Percentiles rank a stretch among this genome's conserved stretches.
Evolutionary conservation across 768 basidiomycete genomes (phyloP).

Genomic region (Lactifluus pinguis): DNA sequence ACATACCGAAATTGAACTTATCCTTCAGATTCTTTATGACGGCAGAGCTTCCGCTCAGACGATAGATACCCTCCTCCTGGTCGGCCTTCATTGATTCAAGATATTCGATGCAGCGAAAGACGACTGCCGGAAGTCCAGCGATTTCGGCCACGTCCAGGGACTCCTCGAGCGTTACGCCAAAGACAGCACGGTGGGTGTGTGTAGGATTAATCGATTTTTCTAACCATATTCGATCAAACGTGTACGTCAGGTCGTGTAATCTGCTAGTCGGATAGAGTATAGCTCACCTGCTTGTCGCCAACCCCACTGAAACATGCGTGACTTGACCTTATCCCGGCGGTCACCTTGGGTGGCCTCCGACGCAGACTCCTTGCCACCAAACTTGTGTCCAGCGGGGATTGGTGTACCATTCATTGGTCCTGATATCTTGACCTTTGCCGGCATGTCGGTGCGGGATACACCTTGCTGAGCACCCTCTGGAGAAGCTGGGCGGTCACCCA

Average conservation of each 20-base stretch:
- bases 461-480: constrained; percentile 41
- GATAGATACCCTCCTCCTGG: constrained; percentile 95
- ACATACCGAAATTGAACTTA: constrained; percentile 79
- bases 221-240: constrained; percentile 4
- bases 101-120: constrained; percentile 94
- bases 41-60: constrained; percentile 88
- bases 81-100: constrained; percentile 91
- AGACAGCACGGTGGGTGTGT: constrained; percentile 62
- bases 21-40: constrained; percentile 93
- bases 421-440: constrained; percentile 76
- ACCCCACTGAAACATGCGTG: constrained; percentile 79
- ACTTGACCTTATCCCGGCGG: constrained; percentile 86
- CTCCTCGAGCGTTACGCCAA: constrained; percentile 81
- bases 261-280: not conserved
- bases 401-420: constrained; percentile 78
- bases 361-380: constrained; percentile 64
- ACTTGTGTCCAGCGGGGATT: constrained; percentile 86
- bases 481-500: constrained; percentile 27
- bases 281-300: constrained; percentile 46
- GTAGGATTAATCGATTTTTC: constrained; percentile 32
- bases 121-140: constrained; percentile 85
- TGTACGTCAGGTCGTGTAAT: constrained; percentile 3
- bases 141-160: constrained; percentile 84
- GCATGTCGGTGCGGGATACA: constrained; percentile 38
- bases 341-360: constrained; percentile 20